Percentiles rank a stretch among this genome's conserved stretches.
These are phyloP conservation scores for Fusarium pseudoanthophilum DNA, from an alignment of 2,329 filamentous ascomycete species.

Conservation along the genomic window DNA sequence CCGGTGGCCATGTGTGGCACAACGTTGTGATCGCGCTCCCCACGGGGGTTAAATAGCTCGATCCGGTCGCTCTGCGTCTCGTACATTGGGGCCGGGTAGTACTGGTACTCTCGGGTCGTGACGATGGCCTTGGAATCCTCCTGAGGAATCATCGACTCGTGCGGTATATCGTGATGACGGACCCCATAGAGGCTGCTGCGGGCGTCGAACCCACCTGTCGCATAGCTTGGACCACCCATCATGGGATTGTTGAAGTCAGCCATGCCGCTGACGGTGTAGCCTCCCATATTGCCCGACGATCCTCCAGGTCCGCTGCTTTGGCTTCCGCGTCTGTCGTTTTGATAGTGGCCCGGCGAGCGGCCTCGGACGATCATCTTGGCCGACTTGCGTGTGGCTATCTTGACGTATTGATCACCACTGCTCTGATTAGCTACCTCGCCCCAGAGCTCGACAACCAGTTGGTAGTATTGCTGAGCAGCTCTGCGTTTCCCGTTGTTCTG, in stretches of 20 bases:
- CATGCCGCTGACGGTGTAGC: constrained; percentile 47
- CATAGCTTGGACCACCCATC: constrained; percentile 48
- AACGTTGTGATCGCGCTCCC: constrained; percentile 49
- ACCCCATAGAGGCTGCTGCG: constrained; percentile 53
- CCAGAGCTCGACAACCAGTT: constrained; percentile 86
- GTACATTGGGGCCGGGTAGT: constrained; percentile 64
- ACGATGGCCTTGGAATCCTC: constrained; percentile 64
- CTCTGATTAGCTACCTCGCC: constrained; percentile 68
- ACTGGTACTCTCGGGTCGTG: constrained; percentile 63
- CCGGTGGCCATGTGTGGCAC: constrained; percentile 47
- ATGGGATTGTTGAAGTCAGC: constrained; percentile 48
- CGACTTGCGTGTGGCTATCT: constrained; percentile 77
- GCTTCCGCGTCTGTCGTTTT: constrained; percentile 74
- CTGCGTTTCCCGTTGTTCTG: constrained; percentile 93
- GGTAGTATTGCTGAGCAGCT: constrained; percentile 92
- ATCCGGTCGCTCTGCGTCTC: constrained; percentile 60
- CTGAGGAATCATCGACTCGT: constrained; percentile 62
- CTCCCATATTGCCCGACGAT: constrained; percentile 69
- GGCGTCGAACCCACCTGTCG: constrained; percentile 42
- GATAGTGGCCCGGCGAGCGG: constrained; percentile 83
- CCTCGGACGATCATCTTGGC: constrained; percentile 89
- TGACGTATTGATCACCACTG: constrained; percentile 68
- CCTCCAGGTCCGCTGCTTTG: constrained; percentile 75
- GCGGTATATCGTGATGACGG: constrained; percentile 61
- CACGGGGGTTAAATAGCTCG: constrained; percentile 60